Base-by-base conservation (phyloP, 73 alveolate genomes). In the Symbiodinium natans region DNA sequence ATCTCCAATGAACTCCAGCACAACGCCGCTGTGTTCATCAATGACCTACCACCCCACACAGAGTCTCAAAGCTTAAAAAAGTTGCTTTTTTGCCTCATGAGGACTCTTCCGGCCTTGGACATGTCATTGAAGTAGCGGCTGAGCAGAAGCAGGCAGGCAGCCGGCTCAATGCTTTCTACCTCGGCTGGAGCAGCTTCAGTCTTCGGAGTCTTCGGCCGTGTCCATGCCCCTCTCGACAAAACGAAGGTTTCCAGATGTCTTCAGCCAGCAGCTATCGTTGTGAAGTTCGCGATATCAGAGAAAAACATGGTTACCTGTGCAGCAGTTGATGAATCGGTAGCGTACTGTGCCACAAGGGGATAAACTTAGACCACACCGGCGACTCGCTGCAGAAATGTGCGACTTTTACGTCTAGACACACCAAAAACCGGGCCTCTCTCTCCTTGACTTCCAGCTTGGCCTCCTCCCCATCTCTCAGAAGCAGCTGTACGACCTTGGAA, bases 121-220 rank as follows among this genome's bases (percentile, higher is more conserved):
- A 92, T 92, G 84, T 84, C 98, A 68, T 92, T 92, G 98, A 92
- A 92, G 92, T 92, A 92, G n/a, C 98, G 98, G 48, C 92, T 92
- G 73, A 92, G 98, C 1, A 92, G 98, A 54, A 77, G 33, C 84
- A 92, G 52, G 68, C 92, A 92, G 68, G 83, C 54, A 52, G n/a
- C 98, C 10, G 98, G 98, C 43, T 42, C 84, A 15, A 74, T 46
- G 68, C 98, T 77, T 92, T 92, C 98, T 2, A 92, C 98, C 95
- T 89, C 36, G n/a, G 74, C 8, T 23, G 29, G 92, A 3, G n/a
- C 59, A 46, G 59, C 13, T 46, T 13, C n/a, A n/a, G n/a, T n/a
- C n/a, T n/a, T n/a, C n/a, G n/a, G n/a, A n/a, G n/a, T 23, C 71
- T 52, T 29, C 71, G 31, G 71, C 23, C n/a, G 23, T 23, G 6